These are phyloP conservation scores for Coemansia sp. DNA, from an alignment of 192 early-diverging fungal species.

Conservation along the genomic window DNA sequence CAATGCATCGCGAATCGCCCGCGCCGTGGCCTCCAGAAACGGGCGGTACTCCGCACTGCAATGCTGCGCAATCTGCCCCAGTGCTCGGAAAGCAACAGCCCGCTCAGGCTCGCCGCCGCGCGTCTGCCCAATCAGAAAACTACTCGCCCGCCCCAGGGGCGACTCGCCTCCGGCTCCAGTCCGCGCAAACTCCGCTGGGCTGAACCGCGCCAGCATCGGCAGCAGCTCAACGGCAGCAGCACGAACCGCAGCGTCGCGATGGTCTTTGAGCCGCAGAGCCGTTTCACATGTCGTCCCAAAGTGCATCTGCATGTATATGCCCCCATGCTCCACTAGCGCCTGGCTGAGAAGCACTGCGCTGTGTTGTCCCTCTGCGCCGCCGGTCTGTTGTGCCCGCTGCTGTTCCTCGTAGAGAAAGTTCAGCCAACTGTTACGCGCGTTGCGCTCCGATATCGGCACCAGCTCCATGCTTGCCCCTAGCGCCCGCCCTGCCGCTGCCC, in stretches of 20 bases:
- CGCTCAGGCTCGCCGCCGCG: slow-evolving; percentile 55
- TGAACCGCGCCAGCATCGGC: slow-evolving; percentile 78
- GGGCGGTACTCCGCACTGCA: slow-evolving; percentile 75
- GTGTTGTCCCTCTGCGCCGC: slow-evolving; percentile 79
- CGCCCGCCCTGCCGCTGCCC: slow-evolving; percentile 83
- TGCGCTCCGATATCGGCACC: slow-evolving; percentile 76
- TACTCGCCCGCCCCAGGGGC: slow-evolving; percentile 72
- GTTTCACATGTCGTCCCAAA: slow-evolving; percentile 75
- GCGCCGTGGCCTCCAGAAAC: slow-evolving; percentile 75
- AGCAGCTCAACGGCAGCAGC: slow-evolving; percentile 81
- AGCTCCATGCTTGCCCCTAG: slow-evolving; percentile 80
- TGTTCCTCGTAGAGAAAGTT: slow-evolving; percentile 81
- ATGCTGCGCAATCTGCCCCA: slow-evolving; percentile 81
- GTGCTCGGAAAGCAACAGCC: slow-evolving; percentile 73
- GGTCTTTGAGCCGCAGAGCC: slow-evolving; percentile 74
- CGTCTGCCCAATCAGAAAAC: slow-evolving; percentile 72
- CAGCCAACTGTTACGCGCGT: slow-evolving; percentile 68
- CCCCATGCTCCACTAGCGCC: slow-evolving; percentile 77
- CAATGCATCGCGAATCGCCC: slow-evolving; percentile 75
- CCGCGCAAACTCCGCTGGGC: slow-evolving; percentile 63
- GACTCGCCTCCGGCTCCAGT: slow-evolving; percentile 43
- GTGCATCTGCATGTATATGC: slow-evolving; percentile 81
- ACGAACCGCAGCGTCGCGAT: slow-evolving; percentile 75
- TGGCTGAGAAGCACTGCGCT: slow-evolving; percentile 79
- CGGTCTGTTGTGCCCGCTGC: slow-evolving; percentile 65